These are phyloP conservation scores for Wallacemonas rigidus DNA, from an alignment of 208 protist species.

Conservation along the genomic window DNA sequence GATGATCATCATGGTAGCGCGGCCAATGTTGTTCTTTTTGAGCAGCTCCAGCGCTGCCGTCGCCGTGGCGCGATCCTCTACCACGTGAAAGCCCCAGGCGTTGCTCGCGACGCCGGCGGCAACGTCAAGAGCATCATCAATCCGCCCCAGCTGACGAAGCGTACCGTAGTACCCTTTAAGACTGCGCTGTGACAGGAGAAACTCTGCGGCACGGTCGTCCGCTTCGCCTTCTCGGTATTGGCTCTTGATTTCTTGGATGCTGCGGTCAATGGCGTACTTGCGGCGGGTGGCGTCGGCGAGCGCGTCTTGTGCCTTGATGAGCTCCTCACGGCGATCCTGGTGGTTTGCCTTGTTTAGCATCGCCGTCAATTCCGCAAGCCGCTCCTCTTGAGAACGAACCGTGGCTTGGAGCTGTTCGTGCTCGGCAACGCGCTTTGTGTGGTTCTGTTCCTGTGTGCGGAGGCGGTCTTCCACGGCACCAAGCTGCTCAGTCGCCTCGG, in stretches of 20 bases:
- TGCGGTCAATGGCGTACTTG: conserved; percentile 78
- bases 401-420: conserved; percentile 39
- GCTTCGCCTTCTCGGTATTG: conserved; percentile 79
- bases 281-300: conserved; percentile 56
- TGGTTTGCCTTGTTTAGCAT: conserved; percentile 41
- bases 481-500: conserved; percentile 58
- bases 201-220: conserved; percentile 86
- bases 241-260: conserved; percentile 85
- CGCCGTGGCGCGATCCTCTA: conserved; percentile 94
- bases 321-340: conserved; percentile 53
- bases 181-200: conserved; percentile 78
- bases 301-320: conserved; percentile 74
- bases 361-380: conserved; percentile 55
- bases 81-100: conserved; percentile 97
- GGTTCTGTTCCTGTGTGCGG: conserved; percentile 36
- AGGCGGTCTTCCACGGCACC: conserved; percentile 51
- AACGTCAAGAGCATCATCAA: conserved; percentile 97
- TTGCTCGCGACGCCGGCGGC: conserved; percentile 97
- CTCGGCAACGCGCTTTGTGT: conserved; percentile 32
- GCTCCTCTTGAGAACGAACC: conserved; percentile 27
- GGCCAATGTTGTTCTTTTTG: conserved; percentile 93
- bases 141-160: conserved; percentile 97
- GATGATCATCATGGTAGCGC: conserved; percentile 98
- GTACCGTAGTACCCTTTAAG: conserved; percentile 95
- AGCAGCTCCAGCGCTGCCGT: conserved; percentile 92